Percentiles rank a stretch among this genome's conserved stretches.
Evolutionary conservation across 352 stramenopile genomes (phyloP).

Genomic region (Pythium aquatile): DNA sequence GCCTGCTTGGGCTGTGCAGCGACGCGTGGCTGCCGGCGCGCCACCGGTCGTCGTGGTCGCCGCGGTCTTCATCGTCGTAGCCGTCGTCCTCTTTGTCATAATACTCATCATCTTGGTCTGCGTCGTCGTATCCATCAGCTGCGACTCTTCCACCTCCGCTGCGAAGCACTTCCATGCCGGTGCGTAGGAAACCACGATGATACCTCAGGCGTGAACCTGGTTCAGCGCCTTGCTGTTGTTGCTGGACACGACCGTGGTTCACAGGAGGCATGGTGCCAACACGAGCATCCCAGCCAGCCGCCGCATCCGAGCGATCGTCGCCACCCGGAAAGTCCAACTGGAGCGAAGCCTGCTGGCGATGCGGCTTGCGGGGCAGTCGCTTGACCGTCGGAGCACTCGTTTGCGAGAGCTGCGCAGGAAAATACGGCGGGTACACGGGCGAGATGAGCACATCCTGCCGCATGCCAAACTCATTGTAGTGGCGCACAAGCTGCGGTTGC

Average conservation of each 20-base stretch:
- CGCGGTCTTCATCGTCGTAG: conserved; percentile 1
- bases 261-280: neutral
- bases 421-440: conserved; percentile 51
- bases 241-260: neutral
- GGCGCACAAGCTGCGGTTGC: conserved; percentile 46
- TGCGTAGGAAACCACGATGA: conserved; percentile 53
- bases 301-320: conserved; percentile 6
- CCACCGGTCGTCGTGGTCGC: neutral
- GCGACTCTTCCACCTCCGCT: conserved; percentile 10
- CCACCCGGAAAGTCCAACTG: conserved; percentile 3
- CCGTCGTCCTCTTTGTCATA: conserved; percentile 4
- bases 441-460: conserved; percentile 61
- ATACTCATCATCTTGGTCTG: conserved; percentile 23
- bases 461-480: conserved; percentile 69
- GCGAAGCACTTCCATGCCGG: conserved; percentile 59
- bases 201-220: conserved; percentile 27
- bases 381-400: conserved; percentile 10
- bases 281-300: conserved; percentile 12
- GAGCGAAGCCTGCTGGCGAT: conserved; percentile 3
- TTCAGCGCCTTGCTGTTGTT: neutral
- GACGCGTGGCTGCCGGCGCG: conserved; percentile 6
- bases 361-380: conserved; percentile 11
- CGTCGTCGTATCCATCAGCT: conserved; percentile 14
- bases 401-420: conserved; percentile 23
- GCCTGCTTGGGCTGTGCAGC: conserved; percentile 31